phyloP scores from a whole-genome alignment of 1,284 basidiomycete species.

The Marasmius tenuissimus region DNA sequence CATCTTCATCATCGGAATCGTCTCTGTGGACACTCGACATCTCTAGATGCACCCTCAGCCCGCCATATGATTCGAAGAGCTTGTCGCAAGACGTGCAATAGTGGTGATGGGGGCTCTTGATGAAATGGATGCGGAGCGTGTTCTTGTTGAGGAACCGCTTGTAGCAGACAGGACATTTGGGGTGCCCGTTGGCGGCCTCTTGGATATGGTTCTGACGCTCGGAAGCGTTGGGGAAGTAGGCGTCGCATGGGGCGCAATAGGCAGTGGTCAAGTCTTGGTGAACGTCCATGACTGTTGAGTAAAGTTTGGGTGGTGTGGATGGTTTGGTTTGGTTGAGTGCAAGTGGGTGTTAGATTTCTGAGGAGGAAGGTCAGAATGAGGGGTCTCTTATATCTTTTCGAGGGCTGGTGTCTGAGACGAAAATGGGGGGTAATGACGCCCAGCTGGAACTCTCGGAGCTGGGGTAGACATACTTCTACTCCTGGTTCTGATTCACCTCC shows the following conservation, averaged over 20 bases:
- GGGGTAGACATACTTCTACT: no score
- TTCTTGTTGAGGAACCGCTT: slow-evolving; percentile 19
- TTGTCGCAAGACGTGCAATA: slow-evolving; percentile 21
- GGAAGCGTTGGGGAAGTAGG: slow-evolving; percentile 15
- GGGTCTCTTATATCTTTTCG: no score
- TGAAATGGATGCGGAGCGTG: slow-evolving; percentile 16
- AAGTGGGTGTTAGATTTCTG: no score
- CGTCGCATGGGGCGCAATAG: slow-evolving; percentile 21
- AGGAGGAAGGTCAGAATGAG: no score
- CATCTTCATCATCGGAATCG: slow-evolving; percentile 8
- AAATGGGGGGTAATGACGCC: no score
- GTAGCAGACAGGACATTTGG: slow-evolving; percentile 19
- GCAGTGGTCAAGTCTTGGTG: background rate
- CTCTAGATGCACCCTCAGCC: slow-evolving; percentile 9
- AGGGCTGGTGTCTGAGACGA: no score
- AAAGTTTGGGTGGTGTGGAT: no score
- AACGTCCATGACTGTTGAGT: no score
- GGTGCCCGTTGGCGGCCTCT: slow-evolving; percentile 10
- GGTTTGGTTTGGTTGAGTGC: no score
- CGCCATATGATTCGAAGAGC: slow-evolving; percentile 15
- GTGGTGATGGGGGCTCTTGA: slow-evolving; percentile 15
- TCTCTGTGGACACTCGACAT: slow-evolving; percentile 17
- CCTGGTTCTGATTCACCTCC: no score
- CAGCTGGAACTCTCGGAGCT: no score
- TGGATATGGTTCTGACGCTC: slow-evolving; percentile 17